These are phyloP conservation scores for Aspergillus sp. DNA, from an alignment of 2,329 filamentous ascomycete genomes.

Conservation along the genomic window DNA sequence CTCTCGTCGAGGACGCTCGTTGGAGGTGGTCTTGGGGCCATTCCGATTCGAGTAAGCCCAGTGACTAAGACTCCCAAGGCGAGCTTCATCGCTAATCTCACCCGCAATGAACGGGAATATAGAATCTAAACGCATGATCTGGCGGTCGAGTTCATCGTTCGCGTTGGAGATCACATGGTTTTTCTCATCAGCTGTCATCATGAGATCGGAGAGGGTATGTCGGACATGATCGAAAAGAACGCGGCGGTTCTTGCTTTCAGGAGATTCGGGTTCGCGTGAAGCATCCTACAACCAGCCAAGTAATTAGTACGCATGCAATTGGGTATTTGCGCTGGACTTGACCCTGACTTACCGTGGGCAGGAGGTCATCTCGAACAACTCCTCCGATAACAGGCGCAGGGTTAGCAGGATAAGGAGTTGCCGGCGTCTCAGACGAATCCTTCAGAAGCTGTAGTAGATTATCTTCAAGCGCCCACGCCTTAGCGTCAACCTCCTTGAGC, in stretches of 20 bases:
- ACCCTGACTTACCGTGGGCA: constrained; percentile 27
- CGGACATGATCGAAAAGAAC: constrained; percentile 77
- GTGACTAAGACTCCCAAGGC: constrained; percentile 85
- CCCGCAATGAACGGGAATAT: constrained; percentile 82
- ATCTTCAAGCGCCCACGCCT: constrained; percentile 86
- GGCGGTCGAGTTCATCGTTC: constrained; percentile 82
- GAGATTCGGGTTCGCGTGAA: constrained; percentile 30
- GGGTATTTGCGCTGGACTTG: constrained; percentile 6
- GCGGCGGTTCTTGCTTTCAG: constrained; percentile 49
- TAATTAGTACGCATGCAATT: background rate
- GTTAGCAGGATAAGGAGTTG: constrained; percentile 33
- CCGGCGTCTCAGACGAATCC: constrained; percentile 32
- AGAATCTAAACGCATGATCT: constrained; percentile 79
- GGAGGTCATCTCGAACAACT: constrained; percentile 34
- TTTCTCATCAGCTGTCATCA: constrained; percentile 92
- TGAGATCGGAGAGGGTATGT: constrained; percentile 76
- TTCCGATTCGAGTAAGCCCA: constrained; percentile 92
- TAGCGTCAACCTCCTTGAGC: constrained; percentile 96
- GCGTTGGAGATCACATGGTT: constrained; percentile 94
- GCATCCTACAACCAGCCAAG: constrained; percentile 23
- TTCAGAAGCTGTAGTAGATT: constrained; percentile 72
- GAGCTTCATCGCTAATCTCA: constrained; percentile 92
- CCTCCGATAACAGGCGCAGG: constrained; percentile 38
- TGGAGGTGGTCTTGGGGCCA: constrained; percentile 55
- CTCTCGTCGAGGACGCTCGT: constrained; percentile 75